Percentiles rank a stretch among this genome's conserved stretches.
Conservation (phyloP, 2,329 filamentous ascomycete species). For the Ramichloridium luteum region DNA sequence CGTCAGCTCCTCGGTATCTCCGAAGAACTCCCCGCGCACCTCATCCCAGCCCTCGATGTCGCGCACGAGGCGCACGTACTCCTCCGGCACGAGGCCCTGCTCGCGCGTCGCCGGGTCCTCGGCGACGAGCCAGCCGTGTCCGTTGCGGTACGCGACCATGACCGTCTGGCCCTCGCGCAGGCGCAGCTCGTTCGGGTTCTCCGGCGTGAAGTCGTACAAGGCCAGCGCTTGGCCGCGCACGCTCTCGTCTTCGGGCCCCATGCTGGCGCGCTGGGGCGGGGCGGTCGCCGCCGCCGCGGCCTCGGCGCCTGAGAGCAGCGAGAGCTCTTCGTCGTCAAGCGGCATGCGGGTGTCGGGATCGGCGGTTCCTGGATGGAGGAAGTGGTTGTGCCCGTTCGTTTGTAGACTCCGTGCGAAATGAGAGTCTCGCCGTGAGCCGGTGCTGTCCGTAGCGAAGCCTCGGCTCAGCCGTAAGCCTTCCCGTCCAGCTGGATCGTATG, state of each 20-base stretch:
- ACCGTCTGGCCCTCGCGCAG: slow-evolving; percentile 92
- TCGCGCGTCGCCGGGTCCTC: slow-evolving; percentile 90
- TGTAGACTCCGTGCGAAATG: slow-evolving; percentile 34
- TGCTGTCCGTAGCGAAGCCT: slow-evolving; percentile 25
- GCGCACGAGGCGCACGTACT: slow-evolving; percentile 82
- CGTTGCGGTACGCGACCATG: slow-evolving; percentile 88
- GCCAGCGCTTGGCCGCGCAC: slow-evolving; percentile 94
- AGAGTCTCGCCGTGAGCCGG: slow-evolving; percentile 33
- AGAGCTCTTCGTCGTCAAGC: slow-evolving; percentile 17
- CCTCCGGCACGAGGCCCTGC: slow-evolving; percentile 88
- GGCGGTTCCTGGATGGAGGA: slow-evolving; percentile 7
- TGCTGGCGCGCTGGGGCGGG: slow-evolving; percentile 18
- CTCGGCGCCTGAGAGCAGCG: neutral
- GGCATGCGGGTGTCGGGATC: slow-evolving; percentile 18
- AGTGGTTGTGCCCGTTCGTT: slow-evolving; percentile 18
- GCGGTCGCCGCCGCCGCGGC: slow-evolving; percentile 6
- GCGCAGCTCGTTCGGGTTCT: slow-evolving; percentile 93
- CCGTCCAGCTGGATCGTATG: slow-evolving; percentile 21
- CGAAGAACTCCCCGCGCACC: slow-evolving; percentile 61
- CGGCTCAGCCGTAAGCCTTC: slow-evolving; percentile 21
- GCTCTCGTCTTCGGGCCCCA: slow-evolving; percentile 63
- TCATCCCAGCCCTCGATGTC: slow-evolving; percentile 87
- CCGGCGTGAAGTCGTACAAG: slow-evolving; percentile 84
- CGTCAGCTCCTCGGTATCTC: slow-evolving; percentile 20
- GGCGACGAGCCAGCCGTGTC: slow-evolving; percentile 93